Evolutionary conservation across 108 stramenopile species (phyloP).

Genomic region (Nitzschia sp.): DNA sequence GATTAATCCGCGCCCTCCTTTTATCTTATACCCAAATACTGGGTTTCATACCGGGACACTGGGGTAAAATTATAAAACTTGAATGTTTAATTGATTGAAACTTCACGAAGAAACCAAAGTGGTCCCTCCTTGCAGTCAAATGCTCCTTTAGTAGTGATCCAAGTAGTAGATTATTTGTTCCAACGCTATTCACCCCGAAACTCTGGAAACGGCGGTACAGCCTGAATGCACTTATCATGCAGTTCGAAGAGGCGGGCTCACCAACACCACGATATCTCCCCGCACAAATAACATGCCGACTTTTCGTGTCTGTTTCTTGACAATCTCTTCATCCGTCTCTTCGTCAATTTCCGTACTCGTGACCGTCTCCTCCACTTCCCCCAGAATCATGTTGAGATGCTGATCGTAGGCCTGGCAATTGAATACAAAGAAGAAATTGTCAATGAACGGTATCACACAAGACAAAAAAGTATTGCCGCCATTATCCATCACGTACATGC

Average conservation of each 20-base stretch:
- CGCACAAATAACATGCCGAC: constrained; percentile 99
- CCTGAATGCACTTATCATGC: constrained; percentile 3
- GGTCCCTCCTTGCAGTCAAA: too few species aligned
- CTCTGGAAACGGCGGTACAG: too few species aligned
- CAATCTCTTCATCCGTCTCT: constrained; percentile 97
- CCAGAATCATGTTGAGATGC: constrained; percentile 99
- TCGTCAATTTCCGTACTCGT: constrained; percentile 92
- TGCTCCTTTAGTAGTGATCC: too few species aligned
- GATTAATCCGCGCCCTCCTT: too few species aligned
- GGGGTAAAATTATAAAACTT: too few species aligned
- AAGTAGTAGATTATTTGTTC: too few species aligned
- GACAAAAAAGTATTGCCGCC: neutral
- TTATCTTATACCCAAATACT: neutral
- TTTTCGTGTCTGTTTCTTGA: constrained; percentile 88
- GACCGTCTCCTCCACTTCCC: constrained; percentile 98
- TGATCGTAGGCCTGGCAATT: constrained; percentile 92
- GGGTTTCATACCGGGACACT: neutral
- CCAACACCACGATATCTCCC: constrained; percentile 96
- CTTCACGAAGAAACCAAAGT: too few species aligned
- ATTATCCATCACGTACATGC: constrained; percentile 76
- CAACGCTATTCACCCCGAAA: too few species aligned
- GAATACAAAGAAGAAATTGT: constrained; percentile 8
- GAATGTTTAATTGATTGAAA: too few species aligned
- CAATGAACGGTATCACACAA: neutral
- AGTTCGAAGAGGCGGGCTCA: constrained; percentile 79